Evolutionary conservation across 192 early-diverging fungal genomes (phyloP), one percentile per base, ranked within the genome.

Genomic region (Entomortierella beljakovae): DNA sequence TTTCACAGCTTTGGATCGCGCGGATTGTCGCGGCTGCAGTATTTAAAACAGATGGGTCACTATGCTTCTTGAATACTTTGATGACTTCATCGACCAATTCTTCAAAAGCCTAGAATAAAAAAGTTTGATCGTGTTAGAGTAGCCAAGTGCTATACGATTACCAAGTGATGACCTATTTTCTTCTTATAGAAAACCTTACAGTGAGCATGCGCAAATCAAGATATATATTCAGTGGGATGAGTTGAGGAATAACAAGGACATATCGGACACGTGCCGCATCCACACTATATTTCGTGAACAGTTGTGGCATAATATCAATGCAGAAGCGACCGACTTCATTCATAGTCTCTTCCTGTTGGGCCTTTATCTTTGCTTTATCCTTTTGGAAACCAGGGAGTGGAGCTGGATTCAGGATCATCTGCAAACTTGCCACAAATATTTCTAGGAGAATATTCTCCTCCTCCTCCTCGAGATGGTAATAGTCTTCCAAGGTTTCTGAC

Each of bases 381-480:
- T 81, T 70, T 26, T 71, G 67, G 60, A 83, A 76, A 61, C 73
- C 80, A 28, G 55, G 71, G 4, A 66, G 46, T 2, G 64, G 29
- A 11, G 68, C 66, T 16, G 79, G 77, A 8, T 46, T n/a, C 33
- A 83, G 38, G 7, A 48, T 80, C 42, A 77, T 38, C 28, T 84
- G 71, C 2, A 87, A 57, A 56, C 83, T 84, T 18, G 65, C 68
- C 4, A 85, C 71, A 64, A 85, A 80, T 11, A 84, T 77, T 35
- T 87, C 80, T 20, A 90, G 49, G 25, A 90, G 66, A 9, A 85
- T 57, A n/a, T 85, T 80, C 35, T 91, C 89, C 61, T 91, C 84
- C 6, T 83, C 80, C 3, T 87, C 82, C 18, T 70, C 83, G 7
- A 89, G 51, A 5, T 71, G 52, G 58, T 88, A 88, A 22, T 62